Base-by-base conservation (phyloP, 495 filamentous ascomycete genomes). In the Echria macrotheca region DNA sequence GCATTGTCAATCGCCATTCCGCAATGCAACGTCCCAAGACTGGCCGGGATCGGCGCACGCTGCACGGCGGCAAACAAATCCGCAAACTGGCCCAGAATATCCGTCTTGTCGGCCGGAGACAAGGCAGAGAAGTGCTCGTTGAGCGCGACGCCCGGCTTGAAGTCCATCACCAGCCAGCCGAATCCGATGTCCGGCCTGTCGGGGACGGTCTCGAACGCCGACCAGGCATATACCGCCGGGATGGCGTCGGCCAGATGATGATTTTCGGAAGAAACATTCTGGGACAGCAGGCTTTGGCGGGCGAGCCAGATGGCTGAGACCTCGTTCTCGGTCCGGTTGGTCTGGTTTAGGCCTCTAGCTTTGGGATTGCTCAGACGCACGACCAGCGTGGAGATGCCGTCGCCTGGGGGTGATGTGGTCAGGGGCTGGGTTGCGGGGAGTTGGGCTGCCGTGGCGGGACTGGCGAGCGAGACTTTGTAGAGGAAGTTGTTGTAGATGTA, bases 341-440 rank as follows among this genome's bases (percentile, higher is more conserved):
- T 35, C 54, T 67, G 44, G 45, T 67, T 50, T 54, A 64, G 50
- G 49, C 63, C 29, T 53, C 55, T 53, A 54, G 52, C 28, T 12
- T 47, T 44, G 48, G 60, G 61, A 21, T 49, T 48, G 51, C 51
- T 54, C 24, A 54, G 26, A 6, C 51, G 36, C 3, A 54, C 19
- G 3, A 49, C 28, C 9, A 54, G 7, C 9, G 32, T 10, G 10
- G 44, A 25, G 2, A 54, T 36, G 17, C 44, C 40, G 2, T 37
- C 50, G 11, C 11, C 9, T 5, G 37, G 47, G 3, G 37, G 47
- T n/a, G 38, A 7, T 5, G 22, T 18, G 4, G 38, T 43, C 2
- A 5, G 5, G 9, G 32, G 43, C 12, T 31, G 28, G 12, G 6
- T 31, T 6, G 28, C 28, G 6, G 6, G 28, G 28, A 6, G 6